A percentile compares a stretch with the other conserved stretches of the same genome.
These are phyloP conservation scores for Posidonia australis DNA, from an alignment of 106 monocot genomes.

Conservation along the genomic window DNA sequence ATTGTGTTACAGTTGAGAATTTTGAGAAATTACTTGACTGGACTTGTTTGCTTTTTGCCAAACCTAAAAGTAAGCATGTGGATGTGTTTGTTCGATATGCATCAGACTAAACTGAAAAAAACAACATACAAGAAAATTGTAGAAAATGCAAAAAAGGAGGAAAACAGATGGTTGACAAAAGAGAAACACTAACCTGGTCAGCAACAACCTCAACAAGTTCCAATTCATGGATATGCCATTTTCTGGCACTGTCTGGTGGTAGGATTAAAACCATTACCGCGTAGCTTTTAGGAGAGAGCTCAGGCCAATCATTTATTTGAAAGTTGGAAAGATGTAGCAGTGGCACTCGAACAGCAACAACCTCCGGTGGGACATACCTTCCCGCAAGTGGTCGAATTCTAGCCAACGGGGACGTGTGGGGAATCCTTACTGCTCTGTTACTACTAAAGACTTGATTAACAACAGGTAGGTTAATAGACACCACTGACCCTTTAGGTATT, in stretches of 20 bases:
- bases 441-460: constrained; percentile 74
- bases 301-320: constrained; percentile 83
- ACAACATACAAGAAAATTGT: background rate
- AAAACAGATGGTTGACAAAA: background rate
- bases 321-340: constrained; percentile 84
- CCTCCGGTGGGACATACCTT: constrained; percentile 63
- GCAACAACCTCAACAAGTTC: constrained; percentile 95
- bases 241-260: constrained; percentile 80
- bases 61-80: too few relatives aligned
- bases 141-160: background rate
- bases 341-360: constrained; percentile 69
- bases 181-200: constrained; percentile 53
- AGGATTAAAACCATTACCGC: constrained; percentile 93
- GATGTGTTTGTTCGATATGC: too few relatives aligned
- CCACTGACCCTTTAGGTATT: constrained; percentile 33
- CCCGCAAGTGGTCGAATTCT: constrained; percentile 35
- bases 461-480: constrained; percentile 64
- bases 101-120: too few relatives aligned
- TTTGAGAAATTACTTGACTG: too few relatives aligned
- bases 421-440: constrained; percentile 58
- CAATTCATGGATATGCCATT: constrained; percentile 80
- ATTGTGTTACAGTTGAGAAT: too few relatives aligned
- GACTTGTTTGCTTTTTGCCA: too few relatives aligned
- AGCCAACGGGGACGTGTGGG: constrained; percentile 58
- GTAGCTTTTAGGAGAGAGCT: constrained; percentile 70